Evolutionary conservation across 768 basidiomycete species (phyloP), one percentile per base, ranked within the genome.

Genomic region (Phylloporus sp.): DNA sequence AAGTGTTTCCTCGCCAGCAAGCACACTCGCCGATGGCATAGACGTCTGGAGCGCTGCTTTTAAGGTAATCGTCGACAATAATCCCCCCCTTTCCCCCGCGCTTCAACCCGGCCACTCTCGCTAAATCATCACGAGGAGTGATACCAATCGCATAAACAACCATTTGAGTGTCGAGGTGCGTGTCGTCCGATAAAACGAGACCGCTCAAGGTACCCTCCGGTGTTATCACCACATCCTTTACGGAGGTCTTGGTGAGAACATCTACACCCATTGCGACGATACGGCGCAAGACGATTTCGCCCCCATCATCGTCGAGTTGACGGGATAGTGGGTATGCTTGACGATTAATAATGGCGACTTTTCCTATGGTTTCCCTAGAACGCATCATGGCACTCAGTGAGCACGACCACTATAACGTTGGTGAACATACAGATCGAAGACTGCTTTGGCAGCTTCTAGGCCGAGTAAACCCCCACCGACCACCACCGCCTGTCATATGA

Each of bases 21-120:
- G 86, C 86, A 61, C 88, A 90, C 65, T 88, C 88, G 5, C 88
- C 88, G 43, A 90, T 83, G 6, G 87, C 86, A 56, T 80, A 88
- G 6, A 88, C 77, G 46, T 81, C 79, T 35, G 76, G 60, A 1
- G 74, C 77, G 10, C 76, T 82, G 1, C 86, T 88, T 59, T 72
- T 64, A 42, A 88, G 67, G 46, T 71, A 67, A 50, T 86, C 81
- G 27, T 77, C 73, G 8, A 88, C 81, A 5, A 76, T 60, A 54
- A 89, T 74, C 0, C 87, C 87, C 6, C 82, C 81, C 18, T 73
- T 72, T 1, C 67, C 45, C 39, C 72, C 63, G 47, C 77, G 78
- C 44, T 72, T 58, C 54, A 90, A 78, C 4, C 83, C 83, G 2
- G 78, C 70, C 2, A 61, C 60, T 23, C 70, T 64, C 0, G 86